Evolutionary conservation across 352 stramenopile species (phyloP), one percentile per base, ranked within the genome.

Genomic region (Pythium coloratum): DNA sequence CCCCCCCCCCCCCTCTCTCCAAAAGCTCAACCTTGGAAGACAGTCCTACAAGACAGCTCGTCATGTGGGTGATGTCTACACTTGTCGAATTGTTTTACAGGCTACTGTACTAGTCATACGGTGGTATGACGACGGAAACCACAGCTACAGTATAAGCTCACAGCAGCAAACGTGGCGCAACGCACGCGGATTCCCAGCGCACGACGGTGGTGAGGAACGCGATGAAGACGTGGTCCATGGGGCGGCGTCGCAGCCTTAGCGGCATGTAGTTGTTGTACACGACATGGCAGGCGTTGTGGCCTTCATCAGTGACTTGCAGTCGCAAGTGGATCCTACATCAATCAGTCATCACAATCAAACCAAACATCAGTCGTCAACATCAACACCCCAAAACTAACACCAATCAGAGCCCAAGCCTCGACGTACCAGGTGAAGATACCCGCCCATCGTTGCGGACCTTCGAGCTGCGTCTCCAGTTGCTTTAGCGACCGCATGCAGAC

Each of bases 121-220:
- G 20, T 24, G 20, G 20, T 24, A 24, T 24, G 20, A 24, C 20
- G 20, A 24, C 20, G 20, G 20, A 24, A 24, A 24, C 20, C 20
- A 24, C 20, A 24, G 20, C 20, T 24, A 24, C 20, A 24, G 20
- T 24, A 24, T 24, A 24, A 24, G 20, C 20, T 28, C 18, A 28
- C 46, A 59, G 16, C 26, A 90, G 76, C 34, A 81, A 70, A 53
- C 81, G 70, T 0, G 80, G 76, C 4, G 76, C 73, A 2, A 88
- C 67, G 51, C 76, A 84, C 8, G 77, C 67, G 14, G 81, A 77
- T 56, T 90, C 82, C 80, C 82, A 89, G 20, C 78, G 74, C 56
- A 90, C 72, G 44, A 88, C 80, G 5, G 76, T 88, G 66, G 85
- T 83, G 44, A 86, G 76, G 65, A 88, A 77, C 67, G 81, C 71